These are phyloP conservation scores for Euphorbia pulcherrima DNA, from an alignment of 345 rosid genomes.

Conservation along the genomic window DNA sequence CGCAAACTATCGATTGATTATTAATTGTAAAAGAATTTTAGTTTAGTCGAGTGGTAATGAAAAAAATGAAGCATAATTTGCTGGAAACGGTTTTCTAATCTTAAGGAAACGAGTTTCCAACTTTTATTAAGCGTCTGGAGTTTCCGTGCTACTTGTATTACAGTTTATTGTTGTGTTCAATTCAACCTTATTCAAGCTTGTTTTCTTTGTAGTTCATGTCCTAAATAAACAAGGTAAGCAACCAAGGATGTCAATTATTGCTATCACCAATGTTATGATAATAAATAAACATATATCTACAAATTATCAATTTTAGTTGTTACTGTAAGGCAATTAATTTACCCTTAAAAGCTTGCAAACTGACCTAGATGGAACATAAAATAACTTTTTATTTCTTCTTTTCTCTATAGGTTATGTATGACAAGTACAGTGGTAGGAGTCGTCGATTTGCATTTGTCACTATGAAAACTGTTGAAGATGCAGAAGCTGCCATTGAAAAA, in stretches of 20 bases:
- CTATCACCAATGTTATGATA: neutral
- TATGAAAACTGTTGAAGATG: slow-evolving; percentile 83
- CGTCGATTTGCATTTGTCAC: slow-evolving; percentile 84
- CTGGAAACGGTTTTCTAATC: too few relatives aligned
- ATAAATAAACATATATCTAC: neutral
- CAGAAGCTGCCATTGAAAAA: slow-evolving; percentile 70
- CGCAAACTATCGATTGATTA: too few relatives aligned
- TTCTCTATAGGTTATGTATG: slow-evolving; percentile 63
- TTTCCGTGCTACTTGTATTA: too few relatives aligned
- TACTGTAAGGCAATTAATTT: neutral
- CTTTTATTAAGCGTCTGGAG: too few relatives aligned
- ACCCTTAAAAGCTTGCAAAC: neutral
- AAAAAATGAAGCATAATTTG: too few relatives aligned
- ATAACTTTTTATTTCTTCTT: neutral
- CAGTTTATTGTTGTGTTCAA: neutral
- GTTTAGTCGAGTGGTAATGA: too few relatives aligned
- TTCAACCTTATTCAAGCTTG: neutral
- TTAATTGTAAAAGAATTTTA: too few relatives aligned
- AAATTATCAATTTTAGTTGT: neutral
- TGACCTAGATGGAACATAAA: neutral
- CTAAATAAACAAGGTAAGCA: neutral
- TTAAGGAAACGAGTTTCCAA: too few relatives aligned
- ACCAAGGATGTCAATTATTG: neutral
- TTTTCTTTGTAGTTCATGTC: neutral
- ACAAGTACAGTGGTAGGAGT: slow-evolving; percentile 70